phyloP scores from a whole-genome alignment of 2,329 filamentous ascomycete genomes.

The Mycosphaerelloides madeirae region DNA sequence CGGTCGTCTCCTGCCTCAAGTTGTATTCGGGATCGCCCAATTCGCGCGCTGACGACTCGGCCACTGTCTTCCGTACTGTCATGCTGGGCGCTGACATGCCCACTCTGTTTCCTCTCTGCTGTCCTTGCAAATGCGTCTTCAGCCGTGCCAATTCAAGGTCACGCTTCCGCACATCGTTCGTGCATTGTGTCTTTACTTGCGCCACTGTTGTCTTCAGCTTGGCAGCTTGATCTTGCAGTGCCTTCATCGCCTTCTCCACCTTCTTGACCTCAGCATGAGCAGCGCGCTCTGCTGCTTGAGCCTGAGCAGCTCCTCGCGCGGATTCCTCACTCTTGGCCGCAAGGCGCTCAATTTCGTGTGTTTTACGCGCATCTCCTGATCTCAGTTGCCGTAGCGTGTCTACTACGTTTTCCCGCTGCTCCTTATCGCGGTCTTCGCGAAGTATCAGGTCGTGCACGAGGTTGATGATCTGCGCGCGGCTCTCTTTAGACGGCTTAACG shows the following conservation, averaged over 20 bases:
- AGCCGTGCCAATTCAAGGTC: slow-evolving; percentile 84
- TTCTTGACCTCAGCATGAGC: slow-evolving; percentile 78
- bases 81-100: slow-evolving; percentile 46
- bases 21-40: slow-evolving; percentile 59
- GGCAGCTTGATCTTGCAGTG: slow-evolving; percentile 77
- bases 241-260: slow-evolving; percentile 66
- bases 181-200: slow-evolving; percentile 80
- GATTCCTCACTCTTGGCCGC: slow-evolving; percentile 47
- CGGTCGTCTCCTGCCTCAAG: slow-evolving; percentile 80
- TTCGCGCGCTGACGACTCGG: slow-evolving; percentile 45
- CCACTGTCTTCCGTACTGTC: slow-evolving; percentile 42
- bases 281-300: slow-evolving; percentile 67
- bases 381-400: slow-evolving; percentile 71
- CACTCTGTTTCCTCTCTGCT: slow-evolving; percentile 46
- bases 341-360: slow-evolving; percentile 20
- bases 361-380: slow-evolving; percentile 68
- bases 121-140: slow-evolving; percentile 77
- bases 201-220: slow-evolving; percentile 73
- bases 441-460: slow-evolving; percentile 90
- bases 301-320: slow-evolving; percentile 63
- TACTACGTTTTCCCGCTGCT: slow-evolving; percentile 78
- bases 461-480: slow-evolving; percentile 84
- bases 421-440: slow-evolving; percentile 86
- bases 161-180: slow-evolving; percentile 84
- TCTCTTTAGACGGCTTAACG: slow-evolving; percentile 59